Evolutionary conservation across 805 yeast genomes (phyloP).

Genomic region (Nakazawaea wyomingensis): DNA sequence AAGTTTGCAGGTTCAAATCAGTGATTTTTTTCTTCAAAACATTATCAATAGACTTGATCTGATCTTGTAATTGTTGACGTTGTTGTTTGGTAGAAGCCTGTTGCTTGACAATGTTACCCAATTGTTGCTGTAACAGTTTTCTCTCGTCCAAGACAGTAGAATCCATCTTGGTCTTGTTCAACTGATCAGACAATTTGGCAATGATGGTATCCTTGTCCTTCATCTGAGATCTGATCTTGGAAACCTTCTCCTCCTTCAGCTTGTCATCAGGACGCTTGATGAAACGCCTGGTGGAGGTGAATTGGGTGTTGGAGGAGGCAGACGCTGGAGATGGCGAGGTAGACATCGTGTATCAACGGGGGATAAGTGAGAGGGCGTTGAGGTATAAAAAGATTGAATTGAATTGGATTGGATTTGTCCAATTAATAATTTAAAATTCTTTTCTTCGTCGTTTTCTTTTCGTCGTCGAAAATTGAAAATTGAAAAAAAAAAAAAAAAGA

Average conservation of each 20-base stretch:
- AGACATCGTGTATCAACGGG: neutral
- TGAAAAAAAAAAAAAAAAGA: neutral
- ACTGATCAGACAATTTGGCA: slow-evolving; percentile 46
- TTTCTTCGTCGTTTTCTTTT: neutral
- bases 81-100: slow-evolving; percentile 29
- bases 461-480: neutral
- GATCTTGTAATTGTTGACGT: slow-evolving; percentile 41
- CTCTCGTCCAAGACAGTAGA: slow-evolving; percentile 48
- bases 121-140: slow-evolving; percentile 37
- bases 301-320: slow-evolving; percentile 2
- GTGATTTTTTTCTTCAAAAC: slow-evolving; percentile 66
- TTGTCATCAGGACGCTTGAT: slow-evolving; percentile 73
- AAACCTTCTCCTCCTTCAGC: slow-evolving; percentile 55
- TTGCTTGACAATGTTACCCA: slow-evolving; percentile 39
- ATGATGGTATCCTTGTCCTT: slow-evolving; percentile 55
- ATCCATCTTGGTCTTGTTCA: slow-evolving; percentile 47
- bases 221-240: slow-evolving; percentile 52
- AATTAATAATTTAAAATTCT: too few species aligned
- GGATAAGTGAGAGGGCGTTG: too few species aligned
- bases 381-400: neutral
- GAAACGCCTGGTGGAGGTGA: slow-evolving; percentile 37
- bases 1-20: slow-evolving; percentile 67
- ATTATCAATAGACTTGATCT: slow-evolving; percentile 66
- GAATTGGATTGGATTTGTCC: neutral
- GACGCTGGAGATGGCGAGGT: slow-evolving; percentile 7